Base-by-base conservation (phyloP, 306 rosid species). In the Medicago arabica region DNA sequence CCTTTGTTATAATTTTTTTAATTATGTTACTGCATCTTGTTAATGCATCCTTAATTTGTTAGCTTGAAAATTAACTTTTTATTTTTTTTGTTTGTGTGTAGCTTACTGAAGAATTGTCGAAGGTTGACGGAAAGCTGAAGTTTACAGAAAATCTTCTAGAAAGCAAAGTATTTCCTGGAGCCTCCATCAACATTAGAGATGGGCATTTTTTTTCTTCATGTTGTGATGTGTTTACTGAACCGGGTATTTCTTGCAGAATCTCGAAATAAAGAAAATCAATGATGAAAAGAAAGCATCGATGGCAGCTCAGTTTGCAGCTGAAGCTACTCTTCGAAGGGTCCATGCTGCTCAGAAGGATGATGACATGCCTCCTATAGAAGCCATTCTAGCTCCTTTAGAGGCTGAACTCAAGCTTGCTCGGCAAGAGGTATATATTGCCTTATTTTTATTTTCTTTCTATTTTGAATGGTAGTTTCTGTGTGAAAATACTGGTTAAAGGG, bases 271-370 rank as follows among this genome's bases (percentile, higher is more conserved):
- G 96, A 96, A 92, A 84, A 96, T 96, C 86, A 96, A 90, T 72
- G 99, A 96, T 89, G 99, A 96, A 88, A 96, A 92, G 88, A 96
- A 96, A 78, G 98, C 99, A 17, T 96, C 99, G 25, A 90, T 92
- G 99, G 99, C 99, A 55, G 99, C 98, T 61, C 99, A 96, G 83
- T 96, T 92, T 78, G 99, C 98, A 8, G 99, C 99, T 38, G 99
- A 96, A 88, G 99, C 99, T 77, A 92, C 99, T 67, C 91, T 96
- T 75, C 89, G 98, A 58, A 96, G 99, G 89, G 99, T 96, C 72
- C 99, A 96, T 83, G 97, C 99, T 74, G 99, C 97, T 49, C 99
- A 96, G 72, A 96, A 96, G 90, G 99, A 96, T 81, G 99, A 96
- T 78, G 99, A 96, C 86, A 96, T 96, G 99, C 99, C 99, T 77